A percentile compares a stretch with the other conserved stretches of the same genome.
These are phyloP conservation scores for Naganishia kalamii DNA, from an alignment of 768 basidiomycete species.

Conservation along the genomic window DNA sequence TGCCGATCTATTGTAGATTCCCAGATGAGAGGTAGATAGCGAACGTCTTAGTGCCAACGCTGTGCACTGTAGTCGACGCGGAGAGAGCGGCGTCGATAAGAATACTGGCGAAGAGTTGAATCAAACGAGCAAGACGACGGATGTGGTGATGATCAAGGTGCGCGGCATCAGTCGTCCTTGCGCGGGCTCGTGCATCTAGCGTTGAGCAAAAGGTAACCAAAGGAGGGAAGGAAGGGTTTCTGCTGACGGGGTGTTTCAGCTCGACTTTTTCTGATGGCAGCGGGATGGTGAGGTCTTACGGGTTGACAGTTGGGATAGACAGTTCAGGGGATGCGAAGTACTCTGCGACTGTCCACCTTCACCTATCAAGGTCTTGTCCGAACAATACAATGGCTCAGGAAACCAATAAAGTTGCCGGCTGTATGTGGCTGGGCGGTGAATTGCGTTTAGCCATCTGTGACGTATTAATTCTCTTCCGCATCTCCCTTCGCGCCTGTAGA, in stretches of 20 bases:
- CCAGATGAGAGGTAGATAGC: too few relatives aligned
- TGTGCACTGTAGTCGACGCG: not conserved
- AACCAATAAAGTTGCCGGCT: slow-evolving; percentile 11
- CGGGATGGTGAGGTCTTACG: not conserved
- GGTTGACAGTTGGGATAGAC: not conserved
- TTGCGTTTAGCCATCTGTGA: slow-evolving; percentile 16
- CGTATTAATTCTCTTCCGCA: slow-evolving; percentile 3
- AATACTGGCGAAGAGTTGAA: not conserved
- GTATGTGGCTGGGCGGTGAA: not conserved
- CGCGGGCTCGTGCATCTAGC: slow-evolving; percentile 9
- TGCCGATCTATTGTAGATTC: too few relatives aligned
- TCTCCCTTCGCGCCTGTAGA: not conserved
- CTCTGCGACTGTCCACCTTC: not conserved
- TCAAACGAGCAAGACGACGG: too few relatives aligned
- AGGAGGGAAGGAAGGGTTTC: not conserved
- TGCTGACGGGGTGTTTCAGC: not conserved
- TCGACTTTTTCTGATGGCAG: not conserved
- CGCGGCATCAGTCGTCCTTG: slow-evolving; percentile 1
- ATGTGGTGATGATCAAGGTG: not conserved
- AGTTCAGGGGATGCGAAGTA: not conserved
- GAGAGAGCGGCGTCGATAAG: not conserved
- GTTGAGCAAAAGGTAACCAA: slow-evolving; percentile 14
- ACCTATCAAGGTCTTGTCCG: not conserved
- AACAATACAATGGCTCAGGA: not conserved
- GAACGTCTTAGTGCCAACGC: too few relatives aligned